Conservation (phyloP, 805 yeast genomes). For the Lipomyces lipofer region DNA sequence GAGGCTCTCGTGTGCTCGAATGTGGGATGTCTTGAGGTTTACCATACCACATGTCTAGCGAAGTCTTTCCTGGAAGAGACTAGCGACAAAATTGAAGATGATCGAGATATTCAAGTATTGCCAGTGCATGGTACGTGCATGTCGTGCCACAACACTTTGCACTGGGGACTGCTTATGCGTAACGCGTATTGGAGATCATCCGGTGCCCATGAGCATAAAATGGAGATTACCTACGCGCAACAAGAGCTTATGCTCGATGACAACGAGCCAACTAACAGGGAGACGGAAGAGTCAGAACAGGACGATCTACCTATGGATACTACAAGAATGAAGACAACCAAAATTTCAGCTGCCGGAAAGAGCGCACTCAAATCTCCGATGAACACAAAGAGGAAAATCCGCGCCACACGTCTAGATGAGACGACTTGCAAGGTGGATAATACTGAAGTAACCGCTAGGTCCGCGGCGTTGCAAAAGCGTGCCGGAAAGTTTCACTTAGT, state of each 20-base stretch:
- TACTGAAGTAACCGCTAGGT: no score
- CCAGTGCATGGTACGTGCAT: slow-evolving; percentile 29
- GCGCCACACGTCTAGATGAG: no score
- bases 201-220: neutral
- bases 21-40: slow-evolving; percentile 18
- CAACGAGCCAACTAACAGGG: neutral
- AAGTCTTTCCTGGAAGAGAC: slow-evolving; percentile 9
- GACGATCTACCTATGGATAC: no score
- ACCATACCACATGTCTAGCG: slow-evolving; percentile 30
- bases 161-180: slow-evolving; percentile 30
- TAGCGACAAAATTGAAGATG: neutral
- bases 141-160: slow-evolving; percentile 16
- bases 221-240: neutral
- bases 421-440: no score
- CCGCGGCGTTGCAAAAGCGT: no score
- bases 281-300: no score
- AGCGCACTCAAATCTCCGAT: no score
- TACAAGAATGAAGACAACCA: no score
- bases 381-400: no score
- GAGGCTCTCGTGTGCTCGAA: slow-evolving; percentile 26
- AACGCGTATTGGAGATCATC: slow-evolving; percentile 29
- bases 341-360: no score
- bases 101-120: slow-evolving; percentile 13
- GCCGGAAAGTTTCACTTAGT: no score
- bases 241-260: slow-evolving; percentile 2